These are phyloP conservation scores for Cystofilobasidium ferigula DNA, from an alignment of 768 basidiomycete species.

Conservation along the genomic window DNA sequence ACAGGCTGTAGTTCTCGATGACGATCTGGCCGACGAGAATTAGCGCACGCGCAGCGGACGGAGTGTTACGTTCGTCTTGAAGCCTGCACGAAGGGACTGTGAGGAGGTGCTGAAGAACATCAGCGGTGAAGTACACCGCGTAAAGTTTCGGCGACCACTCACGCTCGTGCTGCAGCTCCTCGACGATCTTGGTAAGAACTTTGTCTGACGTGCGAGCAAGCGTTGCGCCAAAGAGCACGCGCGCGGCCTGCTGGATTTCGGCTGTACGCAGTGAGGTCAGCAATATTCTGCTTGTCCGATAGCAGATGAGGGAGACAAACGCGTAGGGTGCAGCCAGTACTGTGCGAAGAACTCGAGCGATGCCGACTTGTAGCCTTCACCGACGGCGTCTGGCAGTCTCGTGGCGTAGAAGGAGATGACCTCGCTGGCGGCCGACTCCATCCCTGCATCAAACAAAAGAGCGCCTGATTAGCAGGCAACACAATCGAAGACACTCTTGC, in stretches of 20 bases:
- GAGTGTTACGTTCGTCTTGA: constrained; percentile 50
- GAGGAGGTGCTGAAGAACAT: background rate
- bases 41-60: constrained; percentile 56
- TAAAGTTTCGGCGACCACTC: constrained; percentile 27
- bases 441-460: no score
- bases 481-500: background rate
- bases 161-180: constrained; percentile 59
- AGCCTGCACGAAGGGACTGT: constrained; percentile 56
- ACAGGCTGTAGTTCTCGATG: constrained; percentile 61
- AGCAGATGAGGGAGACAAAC: constrained; percentile 16
- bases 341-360: constrained; percentile 61
- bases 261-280: constrained; percentile 38
- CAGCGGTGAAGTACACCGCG: background rate
- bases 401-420: constrained; percentile 71
- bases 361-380: constrained; percentile 53
- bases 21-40: constrained; percentile 76
- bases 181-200: constrained; percentile 50
- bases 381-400: constrained; percentile 54
- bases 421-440: constrained; percentile 56
- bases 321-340: constrained; percentile 45
- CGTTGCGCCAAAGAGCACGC: constrained; percentile 65
- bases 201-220: constrained; percentile 58
- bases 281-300: background rate
- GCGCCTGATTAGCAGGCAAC: background rate
- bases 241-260: constrained; percentile 66